Evolutionary conservation across 2,329 filamentous ascomycete genomes (phyloP).

Genomic region (Camillea tinctor): DNA sequence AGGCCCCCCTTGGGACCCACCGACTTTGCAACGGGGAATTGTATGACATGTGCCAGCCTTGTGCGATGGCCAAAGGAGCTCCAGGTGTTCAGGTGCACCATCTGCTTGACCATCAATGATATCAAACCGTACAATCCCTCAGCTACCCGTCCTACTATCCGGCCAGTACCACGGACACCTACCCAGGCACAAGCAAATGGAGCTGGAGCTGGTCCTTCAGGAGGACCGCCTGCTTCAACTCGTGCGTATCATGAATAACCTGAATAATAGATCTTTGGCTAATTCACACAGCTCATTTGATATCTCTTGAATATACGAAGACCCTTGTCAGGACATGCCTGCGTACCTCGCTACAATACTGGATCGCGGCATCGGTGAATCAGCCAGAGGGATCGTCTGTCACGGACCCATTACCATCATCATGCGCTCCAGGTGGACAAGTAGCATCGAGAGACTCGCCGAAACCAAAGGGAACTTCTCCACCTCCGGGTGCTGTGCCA

Average conservation of each 20-base stretch:
- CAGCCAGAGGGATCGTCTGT: slow-evolving; percentile 8
- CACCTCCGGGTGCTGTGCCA: slow-evolving; percentile 23
- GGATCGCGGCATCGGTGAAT: slow-evolving; percentile 17
- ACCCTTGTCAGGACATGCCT: slow-evolving; percentile 46
- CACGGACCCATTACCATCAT: slow-evolving; percentile 14
- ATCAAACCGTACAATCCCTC: slow-evolving; percentile 47
- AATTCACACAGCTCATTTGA: slow-evolving; percentile 22
- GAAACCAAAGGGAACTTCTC: slow-evolving; percentile 21
- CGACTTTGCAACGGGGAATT: slow-evolving; percentile 68
- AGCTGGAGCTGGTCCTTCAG: slow-evolving; percentile 14
- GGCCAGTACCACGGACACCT: slow-evolving; percentile 9
- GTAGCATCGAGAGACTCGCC: slow-evolving; percentile 14
- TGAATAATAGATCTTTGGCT: slow-evolving; percentile 10
- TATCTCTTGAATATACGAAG: slow-evolving; percentile 62
- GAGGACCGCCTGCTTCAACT: slow-evolving; percentile 11
- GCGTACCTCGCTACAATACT: slow-evolving; percentile 36
- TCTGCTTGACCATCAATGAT: slow-evolving; percentile 84
- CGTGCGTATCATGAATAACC: slow-evolving; percentile 20
- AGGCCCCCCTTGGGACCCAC: slow-evolving; percentile 24
- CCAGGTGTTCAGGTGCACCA: slow-evolving; percentile 75
- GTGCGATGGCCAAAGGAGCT: slow-evolving; percentile 76
- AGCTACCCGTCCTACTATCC: slow-evolving; percentile 20
- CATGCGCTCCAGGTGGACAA: slow-evolving; percentile 21
- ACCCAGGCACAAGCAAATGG: slow-evolving; percentile 16
- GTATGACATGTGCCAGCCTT: slow-evolving; percentile 81